phyloP scores from a whole-genome alignment of 2,329 filamentous ascomycete genomes.

The Fusarium luffae region DNA sequence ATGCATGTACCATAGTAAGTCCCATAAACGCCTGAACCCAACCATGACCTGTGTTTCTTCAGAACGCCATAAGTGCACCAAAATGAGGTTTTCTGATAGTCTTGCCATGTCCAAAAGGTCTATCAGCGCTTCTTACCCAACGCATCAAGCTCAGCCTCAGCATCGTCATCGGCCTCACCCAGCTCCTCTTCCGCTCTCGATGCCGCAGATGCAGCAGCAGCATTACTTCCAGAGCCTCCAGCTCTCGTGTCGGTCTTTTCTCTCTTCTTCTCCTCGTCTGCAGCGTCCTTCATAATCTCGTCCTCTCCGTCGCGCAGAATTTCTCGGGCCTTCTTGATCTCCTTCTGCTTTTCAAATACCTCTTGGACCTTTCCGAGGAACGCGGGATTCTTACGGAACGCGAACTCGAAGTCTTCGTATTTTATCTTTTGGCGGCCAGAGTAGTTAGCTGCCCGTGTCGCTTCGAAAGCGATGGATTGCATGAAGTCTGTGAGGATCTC shows the following conservation, averaged over 20 bases:
- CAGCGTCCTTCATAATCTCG: conserved; percentile 66
- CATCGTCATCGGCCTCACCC: conserved; percentile 64
- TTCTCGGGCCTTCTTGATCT: conserved; percentile 85
- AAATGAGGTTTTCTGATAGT: neutral
- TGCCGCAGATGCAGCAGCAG: conserved; percentile 10
- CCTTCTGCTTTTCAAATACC: conserved; percentile 86
- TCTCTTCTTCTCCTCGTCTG: conserved; percentile 56
- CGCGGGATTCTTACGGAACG: conserved; percentile 82
- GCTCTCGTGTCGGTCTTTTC: conserved; percentile 46
- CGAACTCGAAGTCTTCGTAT: conserved; percentile 97
- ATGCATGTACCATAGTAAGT: neutral
- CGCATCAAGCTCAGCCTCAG: conserved; percentile 55
- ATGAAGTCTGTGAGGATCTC: conserved; percentile 98
- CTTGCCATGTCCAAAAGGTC: neutral
- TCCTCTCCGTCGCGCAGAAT: conserved; percentile 75
- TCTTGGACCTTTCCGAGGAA: conserved; percentile 92
- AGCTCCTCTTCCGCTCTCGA: conserved; percentile 60
- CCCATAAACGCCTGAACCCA: conserved; percentile 18
- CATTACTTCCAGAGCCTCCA: conserved; percentile 50
- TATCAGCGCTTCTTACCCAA: conserved; percentile 53
- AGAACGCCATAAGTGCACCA: conserved; percentile 8
- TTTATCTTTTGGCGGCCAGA: conserved; percentile 96
- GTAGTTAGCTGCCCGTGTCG: conserved; percentile 85
- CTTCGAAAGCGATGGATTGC: conserved; percentile 91
- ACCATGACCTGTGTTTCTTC: conserved; percentile 1